Conservation (phyloP, 2,329 filamentous ascomycete species). For the Nothophaeocryptopus gaeumannii region DNA sequence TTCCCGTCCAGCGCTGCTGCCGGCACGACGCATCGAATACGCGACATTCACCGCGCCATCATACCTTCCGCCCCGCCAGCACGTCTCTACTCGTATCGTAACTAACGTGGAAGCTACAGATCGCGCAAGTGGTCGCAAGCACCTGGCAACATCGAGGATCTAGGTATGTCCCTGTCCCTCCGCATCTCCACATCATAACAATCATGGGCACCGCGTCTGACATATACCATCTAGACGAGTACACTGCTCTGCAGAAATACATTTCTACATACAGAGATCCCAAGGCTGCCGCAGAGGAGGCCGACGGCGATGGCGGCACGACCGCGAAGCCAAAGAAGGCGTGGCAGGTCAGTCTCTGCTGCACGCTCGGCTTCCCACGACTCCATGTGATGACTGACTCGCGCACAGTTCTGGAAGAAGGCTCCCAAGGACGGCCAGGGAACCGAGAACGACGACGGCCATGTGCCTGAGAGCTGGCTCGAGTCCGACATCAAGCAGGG, state of each 20-base stretch:
- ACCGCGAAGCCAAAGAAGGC: slow-evolving; percentile 53
- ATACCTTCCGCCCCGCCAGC: background rate
- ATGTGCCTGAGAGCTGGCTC: slow-evolving; percentile 65
- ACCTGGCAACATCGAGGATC: slow-evolving; percentile 43
- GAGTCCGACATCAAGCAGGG: slow-evolving; percentile 65
- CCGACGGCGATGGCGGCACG: slow-evolving; percentile 41
- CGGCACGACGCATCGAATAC: background rate
- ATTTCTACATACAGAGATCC: slow-evolving; percentile 65
- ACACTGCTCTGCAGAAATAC: slow-evolving; percentile 64
- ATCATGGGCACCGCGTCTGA: slow-evolving; percentile 19
- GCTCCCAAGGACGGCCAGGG: slow-evolving; percentile 32
- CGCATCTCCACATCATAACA: slow-evolving; percentile 1
- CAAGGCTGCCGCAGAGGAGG: slow-evolving; percentile 47
- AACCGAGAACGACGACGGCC: slow-evolving; percentile 36
- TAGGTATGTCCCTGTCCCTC: slow-evolving; percentile 25
- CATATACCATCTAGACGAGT: slow-evolving; percentile 53
- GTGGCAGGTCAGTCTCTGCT: slow-evolving; percentile 44
- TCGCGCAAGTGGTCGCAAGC: slow-evolving; percentile 41
- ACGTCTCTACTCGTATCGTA: background rate
- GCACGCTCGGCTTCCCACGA: background rate
- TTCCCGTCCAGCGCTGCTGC: slow-evolving; percentile 2
- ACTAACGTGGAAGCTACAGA: slow-evolving; percentile 24
- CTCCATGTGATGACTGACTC: slow-evolving; percentile 16
- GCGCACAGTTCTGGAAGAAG: slow-evolving; percentile 53
- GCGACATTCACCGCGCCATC: slow-evolving; percentile 1